Evolutionary conservation across 2,329 filamentous ascomycete genomes (phyloP).

Genomic region (Cercospora sp.): DNA sequence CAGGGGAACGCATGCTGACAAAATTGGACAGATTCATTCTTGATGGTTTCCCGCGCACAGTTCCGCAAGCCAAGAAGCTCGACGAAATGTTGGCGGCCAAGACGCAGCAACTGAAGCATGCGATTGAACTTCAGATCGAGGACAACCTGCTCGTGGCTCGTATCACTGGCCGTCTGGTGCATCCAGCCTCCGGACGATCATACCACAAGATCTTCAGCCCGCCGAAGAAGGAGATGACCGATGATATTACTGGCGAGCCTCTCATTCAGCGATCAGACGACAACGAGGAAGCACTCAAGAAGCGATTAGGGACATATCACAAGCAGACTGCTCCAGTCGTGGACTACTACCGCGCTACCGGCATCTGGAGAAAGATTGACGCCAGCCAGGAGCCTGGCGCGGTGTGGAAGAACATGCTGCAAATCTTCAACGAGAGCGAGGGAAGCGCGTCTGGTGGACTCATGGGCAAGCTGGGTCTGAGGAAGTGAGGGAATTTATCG

Average conservation of each 20-base stretch:
- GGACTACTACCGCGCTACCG: constrained; percentile 93
- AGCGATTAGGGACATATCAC: constrained; percentile 92
- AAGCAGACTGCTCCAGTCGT: constrained; percentile 90
- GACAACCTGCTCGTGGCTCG: constrained; percentile 89
- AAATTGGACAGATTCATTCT: constrained; percentile 77
- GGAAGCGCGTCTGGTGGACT: constrained; percentile 46
- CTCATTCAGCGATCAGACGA: constrained; percentile 95
- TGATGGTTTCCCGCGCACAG: constrained; percentile 96
- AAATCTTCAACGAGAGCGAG: constrained; percentile 65
- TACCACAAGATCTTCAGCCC: constrained; percentile 99
- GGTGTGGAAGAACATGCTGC: constrained; percentile 91
- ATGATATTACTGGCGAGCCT: constrained; percentile 95
- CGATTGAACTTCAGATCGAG: constrained; percentile 95
- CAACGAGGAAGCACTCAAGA: constrained; percentile 93
- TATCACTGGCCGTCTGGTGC: constrained; percentile 93
- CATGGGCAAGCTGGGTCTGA: constrained; percentile 56
- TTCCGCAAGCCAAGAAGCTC: constrained; percentile 90
- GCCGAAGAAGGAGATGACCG: constrained; percentile 88
- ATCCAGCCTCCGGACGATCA: constrained; percentile 91
- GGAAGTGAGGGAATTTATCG: constrained; percentile 16
- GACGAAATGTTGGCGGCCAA: constrained; percentile 83
- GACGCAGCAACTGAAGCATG: constrained; percentile 86
- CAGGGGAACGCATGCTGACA: constrained; percentile 11
- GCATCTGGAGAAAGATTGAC: constrained; percentile 94
- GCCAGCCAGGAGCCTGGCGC: constrained; percentile 93